These are phyloP conservation scores for Ogataea angusta DNA, from an alignment of 805 yeast genomes.

Conservation along the genomic window DNA sequence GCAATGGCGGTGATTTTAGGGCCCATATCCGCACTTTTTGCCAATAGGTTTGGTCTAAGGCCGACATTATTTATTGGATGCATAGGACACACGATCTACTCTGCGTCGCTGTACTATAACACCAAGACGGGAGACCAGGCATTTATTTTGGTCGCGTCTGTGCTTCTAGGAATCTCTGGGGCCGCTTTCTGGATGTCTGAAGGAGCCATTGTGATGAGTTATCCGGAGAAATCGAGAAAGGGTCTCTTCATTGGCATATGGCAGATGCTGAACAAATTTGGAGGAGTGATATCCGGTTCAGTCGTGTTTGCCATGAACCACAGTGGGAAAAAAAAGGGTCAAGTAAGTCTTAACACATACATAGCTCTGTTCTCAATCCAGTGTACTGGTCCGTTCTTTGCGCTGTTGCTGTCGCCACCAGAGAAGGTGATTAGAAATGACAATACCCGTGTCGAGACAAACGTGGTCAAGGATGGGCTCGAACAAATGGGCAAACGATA, in stretches of 20 bases:
- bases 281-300: conserved; percentile 29
- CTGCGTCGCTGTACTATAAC: conserved; percentile 29
- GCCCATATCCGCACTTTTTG: conserved; percentile 22
- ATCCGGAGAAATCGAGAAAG: conserved; percentile 23
- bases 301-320: conserved; percentile 20
- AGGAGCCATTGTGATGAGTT: conserved; percentile 27
- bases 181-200: conserved; percentile 30
- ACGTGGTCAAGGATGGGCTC: conserved; percentile 9
- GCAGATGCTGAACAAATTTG: conserved; percentile 26
- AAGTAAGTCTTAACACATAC: conserved; percentile 26
- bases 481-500: conserved; percentile 7
- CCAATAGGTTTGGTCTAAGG: conserved; percentile 24
- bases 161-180: conserved; percentile 24
- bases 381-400: conserved; percentile 24
- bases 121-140: conserved; percentile 26
- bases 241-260: conserved; percentile 30
- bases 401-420: conserved; percentile 24
- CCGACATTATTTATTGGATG: conserved; percentile 21
- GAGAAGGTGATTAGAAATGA: conserved; percentile 30
- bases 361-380: conserved; percentile 25
- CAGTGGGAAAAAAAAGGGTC: conserved; percentile 14
- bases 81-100: conserved; percentile 25
- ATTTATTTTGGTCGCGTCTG: conserved; percentile 26
- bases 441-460: conserved; percentile 19
- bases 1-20: conserved; percentile 25